phyloP scores from a whole-genome alignment of 2,329 filamentous ascomycete species.

The Pseudogymnoascus sp. region DNA sequence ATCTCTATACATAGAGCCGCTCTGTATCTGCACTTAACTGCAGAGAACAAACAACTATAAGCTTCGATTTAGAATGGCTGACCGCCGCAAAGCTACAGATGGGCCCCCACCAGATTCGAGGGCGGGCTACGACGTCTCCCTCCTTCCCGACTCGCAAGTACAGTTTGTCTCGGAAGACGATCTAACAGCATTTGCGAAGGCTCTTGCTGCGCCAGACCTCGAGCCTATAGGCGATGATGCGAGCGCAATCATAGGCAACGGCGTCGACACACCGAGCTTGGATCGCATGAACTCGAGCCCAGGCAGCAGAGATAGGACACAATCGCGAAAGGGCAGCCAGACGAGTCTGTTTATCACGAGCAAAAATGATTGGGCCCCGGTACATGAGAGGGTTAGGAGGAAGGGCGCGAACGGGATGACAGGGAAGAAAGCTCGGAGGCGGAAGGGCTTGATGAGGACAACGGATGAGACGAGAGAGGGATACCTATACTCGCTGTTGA shows the following conservation, averaged over 20 bases:
- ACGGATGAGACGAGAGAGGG: slow-evolving; percentile 93
- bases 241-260: neutral
- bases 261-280: slow-evolving; percentile 1
- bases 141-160: slow-evolving; percentile 68
- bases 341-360: slow-evolving; percentile 62
- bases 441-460: slow-evolving; percentile 41
- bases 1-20: neutral
- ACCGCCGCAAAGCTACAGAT: slow-evolving; percentile 32
- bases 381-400: slow-evolving; percentile 57
- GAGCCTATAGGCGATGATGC: slow-evolving; percentile 52
- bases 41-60: slow-evolving; percentile 3
- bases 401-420: slow-evolving; percentile 28
- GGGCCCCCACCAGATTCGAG: slow-evolving; percentile 50
- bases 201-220: slow-evolving; percentile 72
- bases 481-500: slow-evolving; percentile 77
- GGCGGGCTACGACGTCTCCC: slow-evolving; percentile 57
- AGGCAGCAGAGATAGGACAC: neutral
- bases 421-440: slow-evolving; percentile 31
- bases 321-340: slow-evolving; percentile 12
- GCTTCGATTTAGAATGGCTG: slow-evolving; percentile 22
- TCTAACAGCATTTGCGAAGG: slow-evolving; percentile 68
- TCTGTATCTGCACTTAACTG: slow-evolving; percentile 2
- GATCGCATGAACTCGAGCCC: neutral
- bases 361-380: slow-evolving; percentile 90
- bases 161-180: slow-evolving; percentile 69